phyloP scores from a whole-genome alignment of 495 filamentous ascomycete species.

The Ramalina peruviana region DNA sequence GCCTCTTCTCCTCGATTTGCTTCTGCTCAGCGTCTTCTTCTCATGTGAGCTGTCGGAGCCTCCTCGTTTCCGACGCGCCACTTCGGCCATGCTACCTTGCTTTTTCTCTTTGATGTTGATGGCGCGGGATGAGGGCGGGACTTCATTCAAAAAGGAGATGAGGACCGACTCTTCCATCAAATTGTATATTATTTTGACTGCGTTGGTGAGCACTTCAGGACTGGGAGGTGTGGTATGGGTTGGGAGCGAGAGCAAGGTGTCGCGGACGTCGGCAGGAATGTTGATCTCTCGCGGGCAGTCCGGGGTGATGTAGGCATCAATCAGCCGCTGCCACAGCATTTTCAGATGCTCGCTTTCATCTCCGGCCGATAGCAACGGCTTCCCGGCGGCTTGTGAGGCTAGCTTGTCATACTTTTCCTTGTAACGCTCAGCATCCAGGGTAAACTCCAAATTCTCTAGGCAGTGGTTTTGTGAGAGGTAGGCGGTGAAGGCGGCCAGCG shows the following conservation, averaged over 20 bases:
- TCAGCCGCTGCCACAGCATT: slow-evolving; percentile 52
- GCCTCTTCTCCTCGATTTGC: slow-evolving; percentile 25
- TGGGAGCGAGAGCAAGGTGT: slow-evolving; percentile 55
- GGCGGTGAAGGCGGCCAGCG: slow-evolving; percentile 86
- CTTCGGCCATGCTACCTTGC: slow-evolving; percentile 11
- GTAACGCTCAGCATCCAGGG: slow-evolving; percentile 89
- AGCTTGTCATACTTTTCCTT: slow-evolving; percentile 54
- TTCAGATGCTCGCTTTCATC: slow-evolving; percentile 57
- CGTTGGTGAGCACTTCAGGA: slow-evolving; percentile 69
- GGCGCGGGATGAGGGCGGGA: slow-evolving; percentile 30
- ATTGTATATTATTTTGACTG: slow-evolving; percentile 83
- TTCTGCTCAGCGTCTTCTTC: slow-evolving; percentile 6
- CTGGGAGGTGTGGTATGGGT: slow-evolving; percentile 50
- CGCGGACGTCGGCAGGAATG: slow-evolving; percentile 71
- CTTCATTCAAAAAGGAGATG: slow-evolving; percentile 58
- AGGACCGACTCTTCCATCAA: slow-evolving; percentile 95
- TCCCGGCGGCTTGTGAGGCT: slow-evolving; percentile 28
- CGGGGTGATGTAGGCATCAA: slow-evolving; percentile 39
- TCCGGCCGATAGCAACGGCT: slow-evolving; percentile 29
- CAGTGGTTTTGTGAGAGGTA: slow-evolving; percentile 98
- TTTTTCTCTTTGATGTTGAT: slow-evolving; percentile 21
- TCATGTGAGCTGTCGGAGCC: slow-evolving; percentile 19
- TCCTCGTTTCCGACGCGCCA: slow-evolving; percentile 14
- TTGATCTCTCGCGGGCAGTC: slow-evolving; percentile 78
- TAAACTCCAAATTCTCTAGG: slow-evolving; percentile 93